Evolutionary conservation across 768 basidiomycete genomes (phyloP), one percentile per base, ranked within the genome.

Genomic region (Stropharia rugosoannulata): DNA sequence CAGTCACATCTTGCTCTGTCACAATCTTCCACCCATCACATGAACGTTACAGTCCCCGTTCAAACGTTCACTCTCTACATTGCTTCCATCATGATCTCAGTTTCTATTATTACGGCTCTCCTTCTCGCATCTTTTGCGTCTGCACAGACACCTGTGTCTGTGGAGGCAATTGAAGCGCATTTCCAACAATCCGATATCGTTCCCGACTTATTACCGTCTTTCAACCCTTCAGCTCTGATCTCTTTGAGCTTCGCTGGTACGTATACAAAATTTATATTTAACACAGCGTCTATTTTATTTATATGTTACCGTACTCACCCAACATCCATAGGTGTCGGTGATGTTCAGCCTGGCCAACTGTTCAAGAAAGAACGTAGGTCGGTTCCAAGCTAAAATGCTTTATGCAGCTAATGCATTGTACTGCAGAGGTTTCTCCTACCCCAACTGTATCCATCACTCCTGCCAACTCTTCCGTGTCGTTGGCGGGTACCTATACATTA

Each of bases 141-240:
- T 36, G 82, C 82, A 19, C 84, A 87, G 67, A 73, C 73, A 35
- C 57, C 65, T 18, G 59, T 85, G 36, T 77, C 77, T 54, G 71
- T 89, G 45, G 76, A 76, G 53, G 83, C 80, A 36, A 82, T 89
- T 49, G 72, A 86, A 64, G 90, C 89, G 18, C 84, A 91, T 68
- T 88, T 92, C 68, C 69, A 62, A 12, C 79, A 81, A 56, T 75
- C 85, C 15, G 74, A 70, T 47, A 69, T 93, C 58, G 83, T 88
- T 40, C 90, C 92, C 1, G 71, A 79, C 51, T 69, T 88, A 44
- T 61, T 93, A 45, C 22, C 77, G 6, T 68, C 71, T n/a, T 91
- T 93, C 70, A 67, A 72, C 54, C 90, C 89, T 5, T 68, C 66
- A 18, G 87, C 83, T n/a, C 44, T 84, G 41, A 74, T 93, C 50